These are phyloP conservation scores for Malassezia yamatoensis DNA, from an alignment of 1,284 basidiomycete genomes.

Conservation along the genomic window DNA sequence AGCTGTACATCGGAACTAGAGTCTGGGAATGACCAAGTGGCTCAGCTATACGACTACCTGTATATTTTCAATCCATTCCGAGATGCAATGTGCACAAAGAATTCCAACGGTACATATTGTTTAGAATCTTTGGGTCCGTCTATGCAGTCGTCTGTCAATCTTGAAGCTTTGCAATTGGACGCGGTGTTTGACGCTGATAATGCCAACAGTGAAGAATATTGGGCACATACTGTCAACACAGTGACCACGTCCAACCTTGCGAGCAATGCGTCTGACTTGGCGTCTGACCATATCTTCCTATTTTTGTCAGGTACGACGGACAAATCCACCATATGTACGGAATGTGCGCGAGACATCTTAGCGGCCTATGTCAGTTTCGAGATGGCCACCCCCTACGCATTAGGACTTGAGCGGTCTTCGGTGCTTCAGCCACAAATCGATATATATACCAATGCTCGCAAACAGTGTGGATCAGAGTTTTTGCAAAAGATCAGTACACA, in stretches of 20 bases:
- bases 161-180: not conserved
- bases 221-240: conserved; percentile 1
- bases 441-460: conserved; percentile 18
- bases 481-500: conserved; percentile 11
- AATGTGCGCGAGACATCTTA: conserved; percentile 22
- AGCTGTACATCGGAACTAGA: conserved; percentile 13
- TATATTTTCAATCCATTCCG: conserved; percentile 18
- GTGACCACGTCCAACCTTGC: not conserved
- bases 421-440: conserved; percentile 20
- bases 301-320: conserved; percentile 21
- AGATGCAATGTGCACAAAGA: conserved; percentile 14
- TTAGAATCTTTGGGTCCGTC: conserved; percentile 1
- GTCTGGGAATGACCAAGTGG: not conserved
- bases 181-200: not conserved
- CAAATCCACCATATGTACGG: conserved; percentile 19
- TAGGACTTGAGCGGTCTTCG: conserved; percentile 20
- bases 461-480: conserved; percentile 19
- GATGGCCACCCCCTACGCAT: conserved; percentile 24
- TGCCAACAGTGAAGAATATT: conserved; percentile 8
- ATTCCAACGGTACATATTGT: conserved; percentile 4
- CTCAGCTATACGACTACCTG: conserved; percentile 15
- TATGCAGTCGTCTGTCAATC: not conserved
- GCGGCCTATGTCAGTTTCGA: conserved; percentile 28
- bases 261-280: not conserved
- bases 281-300: conserved; percentile 20